A percentile compares a stretch with the other conserved stretches of the same genome.
Evolutionary conservation across 1,284 basidiomycete genomes (phyloP).

Genomic region (Ceratobasidium sp.): DNA sequence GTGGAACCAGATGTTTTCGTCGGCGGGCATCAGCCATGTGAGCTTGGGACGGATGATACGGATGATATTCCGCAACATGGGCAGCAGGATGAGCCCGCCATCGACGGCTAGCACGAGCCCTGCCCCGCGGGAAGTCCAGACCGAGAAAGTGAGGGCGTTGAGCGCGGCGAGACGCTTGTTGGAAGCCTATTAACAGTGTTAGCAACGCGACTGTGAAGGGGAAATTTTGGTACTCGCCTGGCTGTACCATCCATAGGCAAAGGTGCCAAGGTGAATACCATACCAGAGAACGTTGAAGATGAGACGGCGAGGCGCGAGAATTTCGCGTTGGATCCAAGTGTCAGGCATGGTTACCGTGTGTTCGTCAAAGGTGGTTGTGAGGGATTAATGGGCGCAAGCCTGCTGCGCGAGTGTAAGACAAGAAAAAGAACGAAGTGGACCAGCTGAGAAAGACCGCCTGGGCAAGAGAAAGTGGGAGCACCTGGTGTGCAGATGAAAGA

Average conservation of each 20-base stretch:
- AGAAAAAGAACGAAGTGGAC: constrained; percentile 48
- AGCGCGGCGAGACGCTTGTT: constrained; percentile 73
- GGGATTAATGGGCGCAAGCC: constrained; percentile 54
- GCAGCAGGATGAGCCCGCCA: constrained; percentile 83
- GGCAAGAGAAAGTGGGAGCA: constrained; percentile 23
- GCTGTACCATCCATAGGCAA: constrained; percentile 81
- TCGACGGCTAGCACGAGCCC: constrained; percentile 86
- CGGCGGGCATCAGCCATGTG: constrained; percentile 82
- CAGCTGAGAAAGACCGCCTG: constrained; percentile 44
- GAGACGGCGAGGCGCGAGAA: constrained; percentile 69
- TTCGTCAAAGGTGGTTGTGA: constrained; percentile 51
- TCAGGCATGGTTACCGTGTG: constrained; percentile 60
- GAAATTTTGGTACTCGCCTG: constrained; percentile 63
- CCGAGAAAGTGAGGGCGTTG: constrained; percentile 79
- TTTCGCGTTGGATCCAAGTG: constrained; percentile 78
- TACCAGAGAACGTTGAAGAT: constrained; percentile 82
- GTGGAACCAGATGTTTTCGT: constrained; percentile 91
- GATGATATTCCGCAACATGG: constrained; percentile 86
- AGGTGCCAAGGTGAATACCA: constrained; percentile 73
- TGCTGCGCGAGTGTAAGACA: constrained; percentile 49
- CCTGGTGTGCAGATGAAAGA: constrained; percentile 44
- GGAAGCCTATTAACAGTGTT: constrained; percentile 60
- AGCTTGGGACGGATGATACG: constrained; percentile 80
- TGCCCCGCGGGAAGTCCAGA: constrained; percentile 88
- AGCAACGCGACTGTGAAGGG: not conserved